A percentile compares a stretch with the other conserved stretches of the same genome.
Conservation (phyloP, 2,329 filamentous ascomycete genomes). For the Coniochaeta sp. region DNA sequence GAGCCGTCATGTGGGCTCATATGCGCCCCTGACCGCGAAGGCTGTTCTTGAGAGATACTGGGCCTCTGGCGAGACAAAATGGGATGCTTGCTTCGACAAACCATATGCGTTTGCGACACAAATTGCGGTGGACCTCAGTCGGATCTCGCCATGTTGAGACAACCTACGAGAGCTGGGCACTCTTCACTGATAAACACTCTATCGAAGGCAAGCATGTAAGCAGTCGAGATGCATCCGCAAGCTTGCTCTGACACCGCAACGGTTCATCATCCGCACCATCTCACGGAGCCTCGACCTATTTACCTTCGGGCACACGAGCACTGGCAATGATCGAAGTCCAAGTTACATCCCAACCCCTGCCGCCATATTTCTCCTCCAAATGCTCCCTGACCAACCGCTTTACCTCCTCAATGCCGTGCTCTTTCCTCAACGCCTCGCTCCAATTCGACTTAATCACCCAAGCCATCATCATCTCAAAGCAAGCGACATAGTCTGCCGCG, state of each 20-base stretch:
- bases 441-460: slow-evolving; percentile 29
- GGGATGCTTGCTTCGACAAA: slow-evolving; percentile 30
- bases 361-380: slow-evolving; percentile 30
- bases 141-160: not conserved
- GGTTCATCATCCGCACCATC: not conserved
- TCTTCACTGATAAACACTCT: not conserved
- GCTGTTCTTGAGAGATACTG: slow-evolving; percentile 24
- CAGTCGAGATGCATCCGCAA: not conserved
- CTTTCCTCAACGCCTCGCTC: slow-evolving; percentile 28
- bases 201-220: not conserved
- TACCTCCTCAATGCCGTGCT: slow-evolving; percentile 28
- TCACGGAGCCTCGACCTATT: not conserved
- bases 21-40: slow-evolving; percentile 22
- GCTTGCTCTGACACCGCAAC: not conserved
- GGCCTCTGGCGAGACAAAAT: slow-evolving; percentile 19
- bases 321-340: slow-evolving; percentile 22
- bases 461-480: slow-evolving; percentile 29
- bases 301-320: slow-evolving; percentile 9
- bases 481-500: slow-evolving; percentile 25
- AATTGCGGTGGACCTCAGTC: slow-evolving; percentile 8
- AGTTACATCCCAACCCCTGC: slow-evolving; percentile 24
- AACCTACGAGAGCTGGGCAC: not conserved
- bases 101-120: slow-evolving; percentile 19
- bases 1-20: slow-evolving; percentile 18
- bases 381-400: slow-evolving; percentile 24